These are phyloP conservation scores for Coccinonectria pachysandricola DNA, from an alignment of 2,329 filamentous ascomycete genomes.

Conservation along the genomic window DNA sequence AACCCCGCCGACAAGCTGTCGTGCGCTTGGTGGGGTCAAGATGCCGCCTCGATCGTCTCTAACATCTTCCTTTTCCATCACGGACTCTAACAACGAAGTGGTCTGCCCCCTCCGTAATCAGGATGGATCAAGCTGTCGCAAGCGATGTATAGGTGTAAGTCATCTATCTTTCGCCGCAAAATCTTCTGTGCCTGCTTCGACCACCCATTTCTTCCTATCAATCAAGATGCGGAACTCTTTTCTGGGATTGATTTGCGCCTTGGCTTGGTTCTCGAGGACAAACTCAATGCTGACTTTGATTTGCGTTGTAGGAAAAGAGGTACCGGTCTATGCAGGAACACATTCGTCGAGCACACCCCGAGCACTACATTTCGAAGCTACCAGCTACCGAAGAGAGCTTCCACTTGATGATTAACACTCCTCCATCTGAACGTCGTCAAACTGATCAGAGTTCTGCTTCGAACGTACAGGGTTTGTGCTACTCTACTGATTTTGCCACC, in stretches of 20 bases:
- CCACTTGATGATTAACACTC: slow-evolving; percentile 86
- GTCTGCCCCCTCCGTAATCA: slow-evolving; percentile 93
- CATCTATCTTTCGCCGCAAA: slow-evolving; percentile 9
- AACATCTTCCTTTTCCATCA: slow-evolving; percentile 84
- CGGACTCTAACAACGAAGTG: slow-evolving; percentile 89
- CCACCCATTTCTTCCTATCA: slow-evolving; percentile 5
- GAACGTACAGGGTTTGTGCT: slow-evolving; percentile 22
- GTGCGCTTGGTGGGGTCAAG: slow-evolving; percentile 50
- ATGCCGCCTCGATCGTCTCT: slow-evolving; percentile 87
- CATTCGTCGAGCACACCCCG: slow-evolving; percentile 90
- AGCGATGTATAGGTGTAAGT: slow-evolving; percentile 97
- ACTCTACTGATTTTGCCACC: slow-evolving; percentile 8
- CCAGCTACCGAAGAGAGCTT: slow-evolving; percentile 98
- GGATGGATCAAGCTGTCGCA: slow-evolving; percentile 93
- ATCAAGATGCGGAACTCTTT: too few relatives aligned
- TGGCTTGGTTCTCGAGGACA: slow-evolving; percentile 5
- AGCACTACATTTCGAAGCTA: slow-evolving; percentile 95
- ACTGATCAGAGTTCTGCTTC: slow-evolving; percentile 23
- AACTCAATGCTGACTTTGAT: slow-evolving; percentile 15
- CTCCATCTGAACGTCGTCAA: slow-evolving; percentile 61
- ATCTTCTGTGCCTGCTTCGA: too few relatives aligned
- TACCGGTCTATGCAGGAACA: slow-evolving; percentile 99
- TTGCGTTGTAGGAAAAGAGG: slow-evolving; percentile 63
- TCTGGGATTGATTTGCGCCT: slow-evolving; percentile 6
- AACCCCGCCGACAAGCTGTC: slow-evolving; percentile 16